Percentiles rank a stretch among this genome's conserved stretches.
phyloP scores from a whole-genome alignment of 495 filamentous ascomycete genomes.

The Neurospora sp. region DNA sequence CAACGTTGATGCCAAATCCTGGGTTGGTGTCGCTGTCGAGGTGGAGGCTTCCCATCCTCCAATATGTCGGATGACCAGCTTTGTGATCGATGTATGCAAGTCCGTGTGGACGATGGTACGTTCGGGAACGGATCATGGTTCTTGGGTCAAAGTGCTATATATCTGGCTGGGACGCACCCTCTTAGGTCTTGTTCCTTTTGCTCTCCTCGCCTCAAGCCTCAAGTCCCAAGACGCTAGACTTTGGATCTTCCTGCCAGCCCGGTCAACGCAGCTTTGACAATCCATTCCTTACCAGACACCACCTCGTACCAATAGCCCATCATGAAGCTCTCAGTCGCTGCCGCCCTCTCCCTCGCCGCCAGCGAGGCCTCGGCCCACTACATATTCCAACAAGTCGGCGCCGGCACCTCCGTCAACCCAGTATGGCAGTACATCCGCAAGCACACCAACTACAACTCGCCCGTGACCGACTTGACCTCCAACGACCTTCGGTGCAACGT shows the following conservation, averaged over 20 bases:
- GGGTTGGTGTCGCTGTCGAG: not conserved
- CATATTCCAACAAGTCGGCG: constrained; percentile 42
- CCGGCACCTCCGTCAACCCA: constrained; percentile 30
- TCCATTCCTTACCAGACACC: not conserved
- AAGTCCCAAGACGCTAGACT: not conserved
- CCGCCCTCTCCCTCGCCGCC: constrained; percentile 24
- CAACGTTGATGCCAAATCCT: not conserved
- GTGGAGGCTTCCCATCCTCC: not conserved
- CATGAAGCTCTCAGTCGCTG: constrained; percentile 30
- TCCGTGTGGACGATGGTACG: not conserved
- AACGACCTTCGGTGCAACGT: constrained; percentile 51
- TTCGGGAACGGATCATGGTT: not conserved
- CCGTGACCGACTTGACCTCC: constrained; percentile 45
- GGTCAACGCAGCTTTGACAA: not conserved
- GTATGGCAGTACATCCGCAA: constrained; percentile 43
- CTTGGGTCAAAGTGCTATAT: not conserved
- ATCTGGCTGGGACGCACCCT: not conserved
- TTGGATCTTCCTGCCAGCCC: not conserved
- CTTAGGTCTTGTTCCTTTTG: not conserved
- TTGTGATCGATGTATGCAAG: not conserved
- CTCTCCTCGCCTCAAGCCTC: not conserved
- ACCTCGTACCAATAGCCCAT: not conserved
- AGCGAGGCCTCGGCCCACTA: constrained; percentile 34
- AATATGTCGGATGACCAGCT: not conserved
- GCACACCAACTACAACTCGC: constrained; percentile 51